Evolutionary conservation across 139 green algal genomes (phyloP), one percentile per base, ranked within the genome.

Genomic region (Chlorella sp.): DNA sequence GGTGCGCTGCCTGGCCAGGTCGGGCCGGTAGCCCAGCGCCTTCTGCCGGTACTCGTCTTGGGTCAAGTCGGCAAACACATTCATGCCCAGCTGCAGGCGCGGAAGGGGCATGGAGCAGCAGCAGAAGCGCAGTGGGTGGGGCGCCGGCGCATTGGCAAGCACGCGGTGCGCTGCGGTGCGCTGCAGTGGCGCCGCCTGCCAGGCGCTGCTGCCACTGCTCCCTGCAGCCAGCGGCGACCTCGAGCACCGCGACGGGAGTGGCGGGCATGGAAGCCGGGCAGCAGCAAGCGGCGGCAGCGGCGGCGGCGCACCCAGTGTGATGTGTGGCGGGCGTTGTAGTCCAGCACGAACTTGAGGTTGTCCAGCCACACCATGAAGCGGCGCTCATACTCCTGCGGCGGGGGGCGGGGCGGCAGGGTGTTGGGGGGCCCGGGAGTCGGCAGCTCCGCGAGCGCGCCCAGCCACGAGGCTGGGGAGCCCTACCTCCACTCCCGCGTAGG

Each of bases 61-160:
- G 4, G 92, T 96, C 47, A 98, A 83, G 82, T 99, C 96, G 12
- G 97, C 96, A 41, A 97, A 92, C 12, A 81, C 32, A 83, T 95
- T 98, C 69, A 99, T 85, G 39, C 90, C 93, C 17, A 99, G 86
- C 91, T 93, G 90, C 83, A 81, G 26, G 39, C 5, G 47, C 20
- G 12, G 51, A 55, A 17, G 30, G 56, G 11, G 44, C 7, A 11
- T 7, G 44, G 7, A 11, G 44, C 7, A 55, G 51, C 12, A 20
- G 51, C 51, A 60, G 51, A 23, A 21, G 13, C n/a, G n/a, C n/a
- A n/a, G n/a, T 60, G 51, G 51, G 51, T 2, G 51, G 51, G 51
- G 12, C 51, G 13, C 11, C 51, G 15, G 15, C 2, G 51, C n/a
- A 23, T 60, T 60, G 51, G 51, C 51, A 60, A 60, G 51, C 51